Percentiles rank a stretch among this genome's conserved stretches.
phyloP scores from a whole-genome alignment of 2,329 filamentous ascomycete species.

The Tolypocladium guangdongense region DNA sequence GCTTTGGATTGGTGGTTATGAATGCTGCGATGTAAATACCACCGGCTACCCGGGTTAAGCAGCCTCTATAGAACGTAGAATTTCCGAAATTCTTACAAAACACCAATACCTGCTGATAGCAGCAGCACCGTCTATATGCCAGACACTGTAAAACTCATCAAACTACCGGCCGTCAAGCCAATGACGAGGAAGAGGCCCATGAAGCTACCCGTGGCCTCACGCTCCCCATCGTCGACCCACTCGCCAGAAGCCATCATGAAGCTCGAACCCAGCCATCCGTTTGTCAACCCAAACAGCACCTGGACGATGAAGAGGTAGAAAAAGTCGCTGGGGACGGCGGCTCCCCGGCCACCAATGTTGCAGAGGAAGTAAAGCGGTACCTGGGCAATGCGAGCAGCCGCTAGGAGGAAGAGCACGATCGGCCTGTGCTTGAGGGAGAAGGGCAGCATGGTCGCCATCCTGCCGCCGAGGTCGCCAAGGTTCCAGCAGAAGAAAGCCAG shows the following conservation, averaged over 20 bases:
- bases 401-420: slow-evolving; percentile 52
- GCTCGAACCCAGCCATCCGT: slow-evolving; percentile 75
- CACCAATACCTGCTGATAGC: background rate
- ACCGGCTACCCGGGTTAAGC: background rate
- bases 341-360: slow-evolving; percentile 71
- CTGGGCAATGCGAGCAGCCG: slow-evolving; percentile 56
- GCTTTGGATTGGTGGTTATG: background rate
- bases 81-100: background rate
- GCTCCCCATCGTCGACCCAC: slow-evolving; percentile 72
- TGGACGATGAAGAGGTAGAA: slow-evolving; percentile 86
- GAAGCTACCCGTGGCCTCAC: slow-evolving; percentile 83
- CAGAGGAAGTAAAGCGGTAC: slow-evolving; percentile 83
- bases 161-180: slow-evolving; percentile 73
- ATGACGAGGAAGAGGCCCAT: slow-evolving; percentile 87
- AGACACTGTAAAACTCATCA: slow-evolving; percentile 72
- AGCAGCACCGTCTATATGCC: slow-evolving; percentile 14
- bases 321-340: slow-evolving; percentile 63
- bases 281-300: slow-evolving; percentile 70
- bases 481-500: slow-evolving; percentile 93
- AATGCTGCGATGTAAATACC: background rate
- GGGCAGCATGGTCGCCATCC: slow-evolving; percentile 53
- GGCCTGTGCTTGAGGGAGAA: slow-evolving; percentile 52
- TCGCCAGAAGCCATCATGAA: slow-evolving; percentile 86
- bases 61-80: background rate
- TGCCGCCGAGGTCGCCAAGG: slow-evolving; percentile 69